Conservation (phyloP, 768 basidiomycete species). For the Boletus vermiculosoides region DNA sequence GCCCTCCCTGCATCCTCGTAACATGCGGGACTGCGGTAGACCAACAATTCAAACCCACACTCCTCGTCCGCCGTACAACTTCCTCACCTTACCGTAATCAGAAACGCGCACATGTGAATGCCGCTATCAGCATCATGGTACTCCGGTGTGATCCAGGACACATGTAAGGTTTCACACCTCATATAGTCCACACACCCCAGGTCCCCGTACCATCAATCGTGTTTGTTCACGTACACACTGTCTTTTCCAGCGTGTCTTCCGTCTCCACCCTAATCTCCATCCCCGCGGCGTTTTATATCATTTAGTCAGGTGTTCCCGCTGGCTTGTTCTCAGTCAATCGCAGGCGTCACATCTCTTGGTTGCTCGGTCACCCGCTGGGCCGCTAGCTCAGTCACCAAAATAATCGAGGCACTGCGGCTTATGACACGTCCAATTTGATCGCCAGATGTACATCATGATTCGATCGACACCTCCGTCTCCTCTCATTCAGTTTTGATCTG, state of each 20-base stretch:
- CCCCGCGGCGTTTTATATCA: slow-evolving; percentile 31
- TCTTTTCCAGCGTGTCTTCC: slow-evolving; percentile 31
- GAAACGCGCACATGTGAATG: slow-evolving; percentile 36
- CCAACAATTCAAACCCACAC: slow-evolving; percentile 18
- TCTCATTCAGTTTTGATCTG: slow-evolving; percentile 20
- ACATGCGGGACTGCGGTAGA: slow-evolving; percentile 20
- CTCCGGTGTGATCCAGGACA: slow-evolving; percentile 28
- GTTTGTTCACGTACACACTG: slow-evolving; percentile 36
- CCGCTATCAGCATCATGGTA: slow-evolving; percentile 28
- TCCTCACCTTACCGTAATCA: slow-evolving; percentile 33
- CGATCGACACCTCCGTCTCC: slow-evolving; percentile 21
- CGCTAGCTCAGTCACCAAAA: slow-evolving; percentile 3
- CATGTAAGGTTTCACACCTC: slow-evolving; percentile 37
- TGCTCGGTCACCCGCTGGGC: slow-evolving; percentile 1
- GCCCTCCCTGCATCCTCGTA: slow-evolving; percentile 12
- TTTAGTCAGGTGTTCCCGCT: slow-evolving; percentile 13
- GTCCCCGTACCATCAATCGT: slow-evolving; percentile 35
- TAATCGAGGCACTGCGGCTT: slow-evolving; percentile 19
- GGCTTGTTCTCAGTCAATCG: slow-evolving; percentile 12
- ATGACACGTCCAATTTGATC: slow-evolving; percentile 29
- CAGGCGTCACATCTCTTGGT: slow-evolving; percentile 17
- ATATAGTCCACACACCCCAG: slow-evolving; percentile 30
- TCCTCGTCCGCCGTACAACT: slow-evolving; percentile 28
- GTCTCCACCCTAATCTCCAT: slow-evolving; percentile 34
- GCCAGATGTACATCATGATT: slow-evolving; percentile 21